phyloP scores from a whole-genome alignment of 2,329 filamentous ascomycete species.

The Drechslerella dactyloides region DNA sequence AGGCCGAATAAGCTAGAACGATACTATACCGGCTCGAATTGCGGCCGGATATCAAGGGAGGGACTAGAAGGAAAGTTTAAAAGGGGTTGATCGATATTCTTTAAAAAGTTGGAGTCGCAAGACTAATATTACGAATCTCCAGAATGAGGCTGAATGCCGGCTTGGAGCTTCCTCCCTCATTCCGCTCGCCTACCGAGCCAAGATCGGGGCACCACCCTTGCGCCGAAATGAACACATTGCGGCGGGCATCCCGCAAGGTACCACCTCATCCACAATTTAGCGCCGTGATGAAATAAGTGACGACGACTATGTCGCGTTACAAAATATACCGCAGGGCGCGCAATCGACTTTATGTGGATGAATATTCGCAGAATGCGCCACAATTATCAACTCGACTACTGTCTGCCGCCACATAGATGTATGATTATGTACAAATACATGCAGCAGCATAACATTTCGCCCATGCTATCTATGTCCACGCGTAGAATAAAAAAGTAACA shows the following conservation, averaged over 20 bases:
- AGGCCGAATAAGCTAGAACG: background rate
- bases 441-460: slow-evolving; percentile 3
- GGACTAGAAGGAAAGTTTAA: slow-evolving; percentile 8
- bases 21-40: background rate
- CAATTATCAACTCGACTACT: slow-evolving; percentile 15
- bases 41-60: background rate
- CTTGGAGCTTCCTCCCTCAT: slow-evolving; percentile 22
- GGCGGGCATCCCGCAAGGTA: slow-evolving; percentile 10
- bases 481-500: background rate
- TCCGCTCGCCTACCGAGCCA: slow-evolving; percentile 42
- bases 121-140: slow-evolving; percentile 21
- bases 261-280: slow-evolving; percentile 12
- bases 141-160: slow-evolving; percentile 48
- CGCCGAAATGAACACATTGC: slow-evolving; percentile 48
- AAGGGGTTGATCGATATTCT: slow-evolving; percentile 14
- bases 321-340: background rate
- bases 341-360: background rate
- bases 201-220: slow-evolving; percentile 36
- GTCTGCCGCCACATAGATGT: slow-evolving; percentile 10
- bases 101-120: slow-evolving; percentile 12
- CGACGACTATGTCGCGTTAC: background rate
- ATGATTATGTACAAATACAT: slow-evolving; percentile 49
- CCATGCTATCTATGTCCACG: slow-evolving; percentile 9
- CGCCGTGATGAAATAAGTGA: slow-evolving; percentile 1
- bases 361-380: background rate